Percentiles rank a stretch among this genome's conserved stretches.
Conservation (phyloP, 1,284 basidiomycete genomes). For the Heterobasidion occidentale region DNA sequence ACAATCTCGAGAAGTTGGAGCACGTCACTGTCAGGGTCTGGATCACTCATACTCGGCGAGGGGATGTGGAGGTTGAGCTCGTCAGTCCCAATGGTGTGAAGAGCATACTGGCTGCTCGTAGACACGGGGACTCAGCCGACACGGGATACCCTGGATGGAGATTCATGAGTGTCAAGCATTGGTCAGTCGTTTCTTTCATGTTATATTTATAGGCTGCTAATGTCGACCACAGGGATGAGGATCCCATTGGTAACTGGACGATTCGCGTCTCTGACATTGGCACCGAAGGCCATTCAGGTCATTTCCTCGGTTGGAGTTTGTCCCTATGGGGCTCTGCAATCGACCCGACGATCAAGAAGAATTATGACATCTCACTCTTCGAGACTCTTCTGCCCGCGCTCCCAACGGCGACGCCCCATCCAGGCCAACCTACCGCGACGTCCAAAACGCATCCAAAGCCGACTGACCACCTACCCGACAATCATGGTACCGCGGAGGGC, state of each 20-base stretch:
- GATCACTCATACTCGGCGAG: slow-evolving; percentile 82
- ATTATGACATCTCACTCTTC: slow-evolving; percentile 55
- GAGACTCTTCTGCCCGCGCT: slow-evolving; percentile 43
- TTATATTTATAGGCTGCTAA: background rate
- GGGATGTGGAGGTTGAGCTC: slow-evolving; percentile 91
- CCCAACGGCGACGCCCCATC: slow-evolving; percentile 28
- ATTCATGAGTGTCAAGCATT: slow-evolving; percentile 98
- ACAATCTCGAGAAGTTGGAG: slow-evolving; percentile 86
- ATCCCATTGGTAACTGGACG: slow-evolving; percentile 90
- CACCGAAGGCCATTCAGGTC: slow-evolving; percentile 53
- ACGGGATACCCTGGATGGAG: slow-evolving; percentile 90
- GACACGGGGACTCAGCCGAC: slow-evolving; percentile 61
- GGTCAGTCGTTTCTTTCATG: slow-evolving; percentile 44
- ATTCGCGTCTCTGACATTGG: slow-evolving; percentile 79
- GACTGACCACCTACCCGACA: slow-evolving; percentile 79
- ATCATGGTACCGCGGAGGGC: slow-evolving; percentile 70
- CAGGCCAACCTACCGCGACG: slow-evolving; percentile 24
- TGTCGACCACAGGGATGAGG: slow-evolving; percentile 72
- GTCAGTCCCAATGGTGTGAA: slow-evolving; percentile 81
- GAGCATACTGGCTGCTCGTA: slow-evolving; percentile 75
- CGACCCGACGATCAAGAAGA: slow-evolving; percentile 62
- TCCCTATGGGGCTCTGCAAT: slow-evolving; percentile 89
- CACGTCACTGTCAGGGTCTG: slow-evolving; percentile 92
- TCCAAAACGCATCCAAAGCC: slow-evolving; percentile 74
- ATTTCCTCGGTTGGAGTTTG: slow-evolving; percentile 89